Evolutionary conservation across 2,329 filamentous ascomycete genomes (phyloP), one percentile per base, ranked within the genome.

Genomic region (Ophiostoma sp.): DNA sequence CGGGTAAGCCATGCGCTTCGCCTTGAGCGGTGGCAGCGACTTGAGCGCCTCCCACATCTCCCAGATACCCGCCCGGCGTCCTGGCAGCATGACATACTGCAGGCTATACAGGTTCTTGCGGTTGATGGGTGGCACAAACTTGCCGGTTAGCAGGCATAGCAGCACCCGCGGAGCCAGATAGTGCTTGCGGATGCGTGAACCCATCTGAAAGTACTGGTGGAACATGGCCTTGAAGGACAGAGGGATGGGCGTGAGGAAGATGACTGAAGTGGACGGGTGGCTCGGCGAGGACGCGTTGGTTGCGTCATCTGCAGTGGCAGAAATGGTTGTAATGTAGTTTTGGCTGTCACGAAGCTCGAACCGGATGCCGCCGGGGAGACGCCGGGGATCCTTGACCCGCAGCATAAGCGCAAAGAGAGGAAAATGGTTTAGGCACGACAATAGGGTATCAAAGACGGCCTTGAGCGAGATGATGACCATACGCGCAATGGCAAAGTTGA

Each of bases 371-470:
- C 93, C 95, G 75, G 96, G 96, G 77, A 99, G 85, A 80, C 96
- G 90, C 81, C 91, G 87, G 9, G 95, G 94, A 82, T 99, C 97
- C 82, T 99, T 99, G 78, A 98, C 87, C 78, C 95, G 89, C 74
- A 99, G 86, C 97, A 99, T 99, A 73, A 98, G 85, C 36, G 96
- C 96, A 83, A 99, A 99, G 19, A 99, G 87, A 7, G 96, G 97
- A 78, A 99, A 99, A 82, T 99, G 97, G 80, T 99, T 99, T 73
- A 99, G 83, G 82, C 93, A 98, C 59, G 96, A 97, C 77, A 99
- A 87, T 78, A 94, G 87, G 1, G 95, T 98, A 82, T 99, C 96
- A 73, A 99, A 90, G 19, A 89, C 87, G 15, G 95, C 97, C 82
- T 98, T 99, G 75, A 98, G 84, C 15, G 91, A 91, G 76, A 99